Conservation (phyloP, 2,329 filamentous ascomycete species). For the Cladosporium oxysporum region DNA sequence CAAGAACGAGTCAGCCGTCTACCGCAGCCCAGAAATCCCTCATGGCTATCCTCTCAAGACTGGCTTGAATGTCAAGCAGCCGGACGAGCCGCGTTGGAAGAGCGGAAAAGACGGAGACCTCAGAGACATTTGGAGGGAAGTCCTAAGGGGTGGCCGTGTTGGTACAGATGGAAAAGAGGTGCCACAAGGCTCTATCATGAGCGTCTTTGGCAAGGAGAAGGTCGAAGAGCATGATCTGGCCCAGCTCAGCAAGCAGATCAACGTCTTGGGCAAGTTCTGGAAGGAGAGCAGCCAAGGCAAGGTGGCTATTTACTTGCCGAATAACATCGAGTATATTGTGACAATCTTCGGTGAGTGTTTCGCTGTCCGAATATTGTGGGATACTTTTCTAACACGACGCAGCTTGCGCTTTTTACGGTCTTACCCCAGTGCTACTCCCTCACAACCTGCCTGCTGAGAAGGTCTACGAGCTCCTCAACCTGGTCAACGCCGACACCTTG, state of each 20-base stretch:
- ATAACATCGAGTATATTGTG: slow-evolving; percentile 84
- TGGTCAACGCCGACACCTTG: slow-evolving; percentile 75
- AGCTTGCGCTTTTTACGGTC: slow-evolving; percentile 86
- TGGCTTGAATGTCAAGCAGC: slow-evolving; percentile 79
- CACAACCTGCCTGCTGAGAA: slow-evolving; percentile 72
- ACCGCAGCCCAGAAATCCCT: slow-evolving; percentile 79
- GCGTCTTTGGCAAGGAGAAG: slow-evolving; percentile 74
- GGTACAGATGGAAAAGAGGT: slow-evolving; percentile 62
- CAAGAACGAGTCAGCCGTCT: slow-evolving; percentile 80
- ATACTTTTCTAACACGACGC: slow-evolving; percentile 22
- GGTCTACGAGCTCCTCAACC: slow-evolving; percentile 70
- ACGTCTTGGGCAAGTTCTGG: slow-evolving; percentile 76
- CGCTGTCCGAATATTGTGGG: background rate
- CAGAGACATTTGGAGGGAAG: slow-evolving; percentile 84
- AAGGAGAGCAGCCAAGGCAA: slow-evolving; percentile 64
- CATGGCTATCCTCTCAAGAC: slow-evolving; percentile 78
- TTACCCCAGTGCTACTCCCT: slow-evolving; percentile 81
- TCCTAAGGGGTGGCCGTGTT: slow-evolving; percentile 48
- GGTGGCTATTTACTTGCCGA: slow-evolving; percentile 88
- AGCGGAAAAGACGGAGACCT: slow-evolving; percentile 84
- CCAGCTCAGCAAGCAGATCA: slow-evolving; percentile 81
- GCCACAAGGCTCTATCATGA: slow-evolving; percentile 71
- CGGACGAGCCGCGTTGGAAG: slow-evolving; percentile 78
- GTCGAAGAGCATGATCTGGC: slow-evolving; percentile 70
- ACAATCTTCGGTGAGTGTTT: slow-evolving; percentile 67